phyloP scores from a whole-genome alignment of 352 stramenopile genomes.

The Globisporangium megalacanthum region DNA sequence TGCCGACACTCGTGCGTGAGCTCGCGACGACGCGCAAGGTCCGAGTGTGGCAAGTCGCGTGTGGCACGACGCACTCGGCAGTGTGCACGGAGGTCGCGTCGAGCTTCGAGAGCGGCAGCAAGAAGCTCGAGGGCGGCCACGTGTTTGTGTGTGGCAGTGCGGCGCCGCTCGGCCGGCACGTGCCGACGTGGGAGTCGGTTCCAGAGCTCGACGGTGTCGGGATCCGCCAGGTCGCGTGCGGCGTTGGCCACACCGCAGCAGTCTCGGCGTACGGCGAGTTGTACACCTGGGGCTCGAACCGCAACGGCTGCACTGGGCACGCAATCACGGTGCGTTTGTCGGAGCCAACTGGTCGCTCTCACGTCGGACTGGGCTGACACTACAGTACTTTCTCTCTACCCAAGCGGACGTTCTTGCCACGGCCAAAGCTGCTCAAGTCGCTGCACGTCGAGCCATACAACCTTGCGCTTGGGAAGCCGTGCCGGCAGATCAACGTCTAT shows the following conservation, averaged over 20 bases:
- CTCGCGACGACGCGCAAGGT: conserved; percentile 46
- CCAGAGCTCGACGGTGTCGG: conserved; percentile 39
- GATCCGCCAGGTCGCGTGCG: conserved; percentile 79
- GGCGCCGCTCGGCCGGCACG: conserved; percentile 70
- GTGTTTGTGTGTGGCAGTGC: conserved; percentile 87
- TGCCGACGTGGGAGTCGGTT: conserved; percentile 72
- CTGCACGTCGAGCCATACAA: conserved; percentile 89
- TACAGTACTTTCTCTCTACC: too few species aligned
- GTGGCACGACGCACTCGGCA: conserved; percentile 74
- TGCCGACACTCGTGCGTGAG: conserved; percentile 80
- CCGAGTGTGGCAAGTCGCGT: conserved; percentile 74
- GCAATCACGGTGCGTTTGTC: conserved; percentile 11
- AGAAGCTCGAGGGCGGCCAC: conserved; percentile 66
- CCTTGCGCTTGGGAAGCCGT: conserved; percentile 70
- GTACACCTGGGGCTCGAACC: conserved; percentile 91
- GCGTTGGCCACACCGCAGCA: conserved; percentile 84
- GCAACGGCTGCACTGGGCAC: conserved; percentile 87
- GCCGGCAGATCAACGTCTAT: conserved; percentile 88
- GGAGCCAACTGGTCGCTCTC: background rate
- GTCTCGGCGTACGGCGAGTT: conserved; percentile 88
- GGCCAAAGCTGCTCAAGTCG: conserved; percentile 68
- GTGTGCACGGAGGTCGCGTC: conserved; percentile 68
- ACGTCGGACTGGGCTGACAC: background rate
- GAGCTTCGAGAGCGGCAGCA: conserved; percentile 46
- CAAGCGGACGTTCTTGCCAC: conserved; percentile 62